phyloP scores from a whole-genome alignment of 306 rosid species.

The Quercus parvula region DNA sequence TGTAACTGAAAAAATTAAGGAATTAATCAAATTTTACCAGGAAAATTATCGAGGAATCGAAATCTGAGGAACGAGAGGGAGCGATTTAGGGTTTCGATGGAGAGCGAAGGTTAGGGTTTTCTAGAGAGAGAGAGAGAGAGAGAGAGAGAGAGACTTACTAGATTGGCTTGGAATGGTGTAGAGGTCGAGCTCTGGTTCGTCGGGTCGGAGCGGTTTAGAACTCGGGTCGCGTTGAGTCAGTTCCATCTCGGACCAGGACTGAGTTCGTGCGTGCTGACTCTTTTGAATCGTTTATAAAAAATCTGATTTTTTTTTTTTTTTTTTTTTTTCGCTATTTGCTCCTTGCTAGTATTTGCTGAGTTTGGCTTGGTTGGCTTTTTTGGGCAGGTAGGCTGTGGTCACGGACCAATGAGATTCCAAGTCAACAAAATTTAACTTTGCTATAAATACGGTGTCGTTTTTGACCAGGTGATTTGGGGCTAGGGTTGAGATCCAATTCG shows the following conservation, averaged over 20 bases:
- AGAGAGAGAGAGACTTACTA: slow-evolving; percentile 44
- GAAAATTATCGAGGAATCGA: not conserved
- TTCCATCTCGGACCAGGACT: slow-evolving; percentile 46
- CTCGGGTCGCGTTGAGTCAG: slow-evolving; percentile 39
- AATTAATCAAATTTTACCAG: not conserved
- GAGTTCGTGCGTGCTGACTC: slow-evolving; percentile 12
- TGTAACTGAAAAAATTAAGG: not conserved
- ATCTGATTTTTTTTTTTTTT: not conserved
- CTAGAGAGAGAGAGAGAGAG: not conserved
- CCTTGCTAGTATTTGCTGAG: not conserved
- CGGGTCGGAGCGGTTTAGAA: slow-evolving; percentile 44
- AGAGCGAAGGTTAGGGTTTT: slow-evolving; percentile 12
- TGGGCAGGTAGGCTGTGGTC: not conserved
- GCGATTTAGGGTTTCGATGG: slow-evolving; percentile 23
- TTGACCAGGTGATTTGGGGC: not conserved
- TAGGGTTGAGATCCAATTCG: not conserved
- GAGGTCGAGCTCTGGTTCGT: slow-evolving; percentile 87
- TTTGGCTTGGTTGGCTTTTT: not conserved
- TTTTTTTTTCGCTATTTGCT: not conserved
- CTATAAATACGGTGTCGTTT: no score
- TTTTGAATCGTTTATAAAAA: not conserved
- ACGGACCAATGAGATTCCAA: slow-evolving; percentile 4
- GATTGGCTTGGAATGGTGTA: slow-evolving; percentile 87
- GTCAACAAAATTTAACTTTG: not conserved
- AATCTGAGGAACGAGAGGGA: not conserved